Evolutionary conservation across 2,329 filamentous ascomycete species (phyloP), one percentile per base, ranked within the genome.

Genomic region (Calonectria pteridis): DNA sequence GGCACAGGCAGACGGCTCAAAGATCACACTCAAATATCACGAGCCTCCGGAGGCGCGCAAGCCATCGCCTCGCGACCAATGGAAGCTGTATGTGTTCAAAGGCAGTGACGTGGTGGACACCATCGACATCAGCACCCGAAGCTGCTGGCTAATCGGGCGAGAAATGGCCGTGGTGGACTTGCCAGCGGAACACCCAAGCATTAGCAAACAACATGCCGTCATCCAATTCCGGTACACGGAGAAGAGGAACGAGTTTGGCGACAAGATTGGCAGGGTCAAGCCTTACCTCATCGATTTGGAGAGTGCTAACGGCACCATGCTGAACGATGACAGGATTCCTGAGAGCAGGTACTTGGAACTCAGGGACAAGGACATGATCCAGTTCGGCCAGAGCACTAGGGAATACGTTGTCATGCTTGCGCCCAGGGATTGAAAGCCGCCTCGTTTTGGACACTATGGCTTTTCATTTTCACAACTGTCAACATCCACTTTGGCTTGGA

Each of bases 361-460:
- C 70, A 90, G 93, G 82, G 93, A 97, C 83, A 96, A 95, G 85
- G 97, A 99, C 84, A 92, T 99, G 82, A 84, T 99, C 72, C 92
- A 92, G 81, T 97, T 99, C 85, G 97, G 96, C 13, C 89, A 94
- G 73, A 98, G 95, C 82, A 94, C 94, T 73, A 91, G 95, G 80
- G 97, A 99, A 85, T 99, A 98, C 84, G 95, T 99, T n/a, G 84
- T 98, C 73, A 97, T 98, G 94, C 89, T 98, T 72, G 89, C 90
- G 43, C 88, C 89, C 4, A 85, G 85, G 64, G 83, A 86, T 58
- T 89, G 76, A 49, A 33, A 20, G 37, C 33, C 26, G 40, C 35
- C 37, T 40, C n/a, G 16, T 46, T 50, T 35, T 51, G 43, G 43
- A 26, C 51, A 28, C n/a, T 11, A n/a, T 58, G 20, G 11, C 51